Base-by-base conservation (phyloP, 106 monocot genomes). In the Apostasia ramifera region DNA sequence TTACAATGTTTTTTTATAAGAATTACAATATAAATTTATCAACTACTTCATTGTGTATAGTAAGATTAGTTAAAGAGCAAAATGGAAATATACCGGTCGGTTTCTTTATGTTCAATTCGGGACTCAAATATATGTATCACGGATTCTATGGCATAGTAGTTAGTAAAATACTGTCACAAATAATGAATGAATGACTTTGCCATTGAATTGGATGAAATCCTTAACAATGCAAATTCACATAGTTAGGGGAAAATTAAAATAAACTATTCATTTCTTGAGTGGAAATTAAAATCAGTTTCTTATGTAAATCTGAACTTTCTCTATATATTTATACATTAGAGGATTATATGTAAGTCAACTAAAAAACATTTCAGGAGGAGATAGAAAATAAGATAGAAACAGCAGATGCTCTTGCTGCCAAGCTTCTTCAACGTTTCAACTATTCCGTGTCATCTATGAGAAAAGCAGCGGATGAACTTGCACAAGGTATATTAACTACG, bases 321-420 rank as follows among this genome's bases (percentile, higher is more conserved):
- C 39, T 37, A 38, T 59, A 3, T 59, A 7, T 7, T 7, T 4
- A 11, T 52, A 52, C 11, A 8, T 5, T 52, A 52, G 5, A 7
- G 52, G 6, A 52, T 52, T 52, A 11, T 52, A 52, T 6, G 52
- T 52, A 8, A 52, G 52, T 5, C 7, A 7, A 7, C 40, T 62
- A 1, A 60, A 42, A 44, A 44, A 2, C 13, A 53, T 72, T 6
- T 57, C 78, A 95, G 95, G 95, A 86, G 80, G 91, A 92, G 72
- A 82, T 95, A 58, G 95, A 92, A 75, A 95, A 82, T 81, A 95
- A 89, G 76, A 89, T 95, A 47, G 95, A 92, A 58, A 82, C 89
- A 13, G 89, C 76, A 68, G 89, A 97, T 85, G 97, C 92, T 51
- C 70, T 97, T 59, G 84, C 85, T 63, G 64, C 75, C 47, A 97